Evolutionary conservation across 768 basidiomycete species (phyloP), one percentile per base, ranked within the genome.

Genomic region (Tricholoma furcatifolium): DNA sequence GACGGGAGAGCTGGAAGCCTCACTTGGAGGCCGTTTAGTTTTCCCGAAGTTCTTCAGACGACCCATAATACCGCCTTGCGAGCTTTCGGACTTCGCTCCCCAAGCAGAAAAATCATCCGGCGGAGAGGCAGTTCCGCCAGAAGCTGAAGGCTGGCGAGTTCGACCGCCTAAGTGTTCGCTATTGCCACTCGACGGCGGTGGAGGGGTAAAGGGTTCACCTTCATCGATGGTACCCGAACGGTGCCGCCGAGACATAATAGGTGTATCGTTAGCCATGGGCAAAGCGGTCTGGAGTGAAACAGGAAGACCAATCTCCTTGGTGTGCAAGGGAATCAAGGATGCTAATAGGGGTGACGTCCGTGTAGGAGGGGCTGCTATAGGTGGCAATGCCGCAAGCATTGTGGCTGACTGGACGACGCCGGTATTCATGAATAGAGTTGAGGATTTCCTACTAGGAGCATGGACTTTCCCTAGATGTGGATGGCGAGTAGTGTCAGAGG

Each of bases 11-110:
- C 63, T 64, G 8, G 69, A 46, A 12, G 62, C 47, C 51, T 74
- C 75, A 52, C 70, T 72, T 4, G 62, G 51, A 12, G 70, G 70
- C 21, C 73, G 64, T 59, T 70, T 73, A 11, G 43, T 78, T 67
- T 86, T 88, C 8, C 87, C 87, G 56, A 94, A 81, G 48, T 73
- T 85, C 66, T 85, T 90, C 53, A 94, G 68, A 56, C 88, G 80
- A 0, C 91, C 89, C 80, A 95, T 94, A 49, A 94, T 68, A 1
- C 88, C 80, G 20, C 75, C 68, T 4, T 82, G 79, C 23, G 73
- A 66, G 6, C 73, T 66, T 11, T 75, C 74, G 32, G 67, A 51
- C 45, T 64, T 64, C 6, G 64, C 68, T 24, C 62, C 45, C 67
- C 74, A 79, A 53, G 76, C 74, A 53, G 79, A 75, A 50, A 82